phyloP scores from a whole-genome alignment of 1,139 yeast species.

The Arxiozyma slooffiae region DNA sequence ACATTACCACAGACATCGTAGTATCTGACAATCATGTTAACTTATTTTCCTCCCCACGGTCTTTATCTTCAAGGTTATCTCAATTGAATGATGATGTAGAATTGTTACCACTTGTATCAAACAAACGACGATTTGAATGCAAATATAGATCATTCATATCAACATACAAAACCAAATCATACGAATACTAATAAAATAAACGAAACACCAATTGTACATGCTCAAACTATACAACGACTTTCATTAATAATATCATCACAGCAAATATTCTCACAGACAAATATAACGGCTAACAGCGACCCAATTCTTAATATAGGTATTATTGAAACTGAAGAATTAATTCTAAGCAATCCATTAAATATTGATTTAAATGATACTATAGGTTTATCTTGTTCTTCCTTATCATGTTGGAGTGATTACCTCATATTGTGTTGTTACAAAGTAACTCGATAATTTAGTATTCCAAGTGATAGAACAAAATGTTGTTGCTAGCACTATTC shows the following conservation, averaged over 20 bases:
- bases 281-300: neutral
- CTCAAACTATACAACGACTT: too few relatives aligned
- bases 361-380: neutral
- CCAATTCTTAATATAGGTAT: neutral
- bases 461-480: too few relatives aligned
- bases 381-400: neutral
- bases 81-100: conserved; percentile 14
- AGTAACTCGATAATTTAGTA: too few relatives aligned
- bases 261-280: neutral
- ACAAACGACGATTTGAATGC: conserved; percentile 9
- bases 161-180: too few relatives aligned
- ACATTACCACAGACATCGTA: neutral
- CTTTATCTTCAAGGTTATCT: neutral
- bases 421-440: too few relatives aligned
- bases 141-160: neutral
- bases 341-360: neutral
- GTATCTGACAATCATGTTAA: neutral
- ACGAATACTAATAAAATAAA: too few relatives aligned
- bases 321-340: neutral
- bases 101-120: conserved; percentile 27
- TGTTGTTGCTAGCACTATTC: too few relatives aligned
- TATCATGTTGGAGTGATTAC: too few relatives aligned
- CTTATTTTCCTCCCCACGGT: neutral
- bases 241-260: too few relatives aligned
- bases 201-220: too few relatives aligned